Base-by-base conservation (phyloP, 345 rosid species). In the Schrenkiella parvula region DNA sequence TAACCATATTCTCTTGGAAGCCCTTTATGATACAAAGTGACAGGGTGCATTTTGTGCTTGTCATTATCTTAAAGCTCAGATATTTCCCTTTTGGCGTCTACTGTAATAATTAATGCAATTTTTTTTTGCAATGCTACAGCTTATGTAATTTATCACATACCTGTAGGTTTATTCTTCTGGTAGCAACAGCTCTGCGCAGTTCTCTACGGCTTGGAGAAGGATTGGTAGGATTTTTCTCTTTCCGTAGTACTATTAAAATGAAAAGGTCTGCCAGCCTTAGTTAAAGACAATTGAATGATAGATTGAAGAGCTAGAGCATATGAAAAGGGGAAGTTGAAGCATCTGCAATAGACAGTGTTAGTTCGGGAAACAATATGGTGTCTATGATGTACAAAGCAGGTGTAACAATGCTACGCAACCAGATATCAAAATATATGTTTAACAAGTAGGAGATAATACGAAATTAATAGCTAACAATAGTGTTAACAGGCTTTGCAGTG, bases 141-240 rank as follows among this genome's bases (percentile, higher is more conserved):
- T 61, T 42, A 68, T 14, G 13, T 7, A 17, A 19, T n/a, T 32
- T 65, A 51, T 19, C 8, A 32, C 19, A 43, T 51, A 29, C 39
- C 14, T 60, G 19, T 74, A 93, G 98, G 73, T 88, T 42, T 90
- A 86, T 80, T 83, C 98, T 51, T 84, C 79, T 54, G 89, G 89
- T 73, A 93, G 96, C 86, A 74, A 64, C 50, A 87, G 66, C 60
- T 88, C 87, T 81, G 85, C 87, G 58, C 88, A 78, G 14, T 83
- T 73, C 77, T 71, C 72, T 66, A 63, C 72, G 57, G 58, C 78
- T 13, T 93, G 97, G 97, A 85, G 78, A 80, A 77, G 79, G 78
- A 84, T 86, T 39, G 89, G 93, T 89, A 82, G 29, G 75, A 35
- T 62, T 62, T 62, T 62, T 70, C 15, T 29, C n/a, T 64, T 21